Evolutionary conservation across 495 filamentous ascomycete species (phyloP), one percentile per base, ranked within the genome.

Genomic region (Elasticomyces elasticus): DNA sequence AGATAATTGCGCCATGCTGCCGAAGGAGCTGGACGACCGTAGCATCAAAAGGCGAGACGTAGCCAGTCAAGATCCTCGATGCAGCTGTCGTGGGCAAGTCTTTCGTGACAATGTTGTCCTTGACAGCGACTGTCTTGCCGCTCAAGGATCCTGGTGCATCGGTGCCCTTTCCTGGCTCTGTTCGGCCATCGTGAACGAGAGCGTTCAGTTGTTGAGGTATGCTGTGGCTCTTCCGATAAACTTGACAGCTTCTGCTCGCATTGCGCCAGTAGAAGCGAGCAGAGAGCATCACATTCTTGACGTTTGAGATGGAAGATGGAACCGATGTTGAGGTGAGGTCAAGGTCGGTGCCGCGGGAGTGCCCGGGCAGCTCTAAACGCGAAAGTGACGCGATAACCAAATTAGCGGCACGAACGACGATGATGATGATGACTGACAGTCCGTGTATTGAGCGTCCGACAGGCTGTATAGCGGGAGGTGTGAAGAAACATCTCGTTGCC

Each of bases 21-120:
- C 79, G 75, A 42, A 95, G 74, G 62, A 74, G 73, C 43, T 76
- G 64, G 26, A 95, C 79, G 30, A 95, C 87, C 2, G 86, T 91
- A 7, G 92, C 89, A 65, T 87, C 79, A 68, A 85, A 92, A 20
- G 94, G 94, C 55, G 81, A 86, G 42, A 61, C 66, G 69, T 85
- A 84, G 50, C 70, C 69, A n/a, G 79, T 62, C n/a, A 95, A 74
- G 49, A 86, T 81, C n/a, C 70, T 69, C 23, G 89, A 95, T 48
- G 79, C 86, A 68, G 87, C 91, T 66, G 89, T 91, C 27, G 89
- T 94, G 2, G 83, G 77, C 17, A 82, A 67, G 17, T 76, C 72
- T 30, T 69, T 67, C 0, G 86, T 89, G 61, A 83, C 83, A 58
- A 95, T 95, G 66, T 94, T 95, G 71, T 95, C 89, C 70, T 95